Conservation (phyloP, 495 filamentous ascomycete species). For the Penicillium pulvis region DNA sequence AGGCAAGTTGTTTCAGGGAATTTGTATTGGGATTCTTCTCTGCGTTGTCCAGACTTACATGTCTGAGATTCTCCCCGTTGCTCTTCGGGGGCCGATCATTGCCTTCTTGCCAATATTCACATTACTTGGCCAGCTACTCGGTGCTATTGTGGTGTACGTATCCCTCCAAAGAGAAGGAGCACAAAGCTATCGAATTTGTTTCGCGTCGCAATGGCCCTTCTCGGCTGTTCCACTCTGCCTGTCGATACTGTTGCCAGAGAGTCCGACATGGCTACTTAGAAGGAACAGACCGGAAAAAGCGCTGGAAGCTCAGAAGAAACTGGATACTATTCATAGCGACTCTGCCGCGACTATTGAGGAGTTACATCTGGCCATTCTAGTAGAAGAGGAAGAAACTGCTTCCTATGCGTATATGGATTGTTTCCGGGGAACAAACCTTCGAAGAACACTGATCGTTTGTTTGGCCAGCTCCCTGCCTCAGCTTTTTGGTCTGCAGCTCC, state of each 20-base stretch:
- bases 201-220: slow-evolving; percentile 40
- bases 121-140: slow-evolving; percentile 46
- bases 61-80: slow-evolving; percentile 44
- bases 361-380: slow-evolving; percentile 24
- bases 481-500: slow-evolving; percentile 35
- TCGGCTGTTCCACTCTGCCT: slow-evolving; percentile 23
- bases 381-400: slow-evolving; percentile 24
- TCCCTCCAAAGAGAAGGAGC: slow-evolving; percentile 20
- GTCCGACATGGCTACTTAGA: slow-evolving; percentile 26
- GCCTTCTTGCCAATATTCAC: slow-evolving; percentile 49
- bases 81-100: slow-evolving; percentile 45
- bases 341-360: slow-evolving; percentile 21
- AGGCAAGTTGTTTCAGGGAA: slow-evolving; percentile 42
- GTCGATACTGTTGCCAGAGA: slow-evolving; percentile 22
- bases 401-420: slow-evolving; percentile 43
- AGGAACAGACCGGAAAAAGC: slow-evolving; percentile 11
- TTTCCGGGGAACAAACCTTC: slow-evolving; percentile 44
- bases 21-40: slow-evolving; percentile 43
- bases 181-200: slow-evolving; percentile 29
- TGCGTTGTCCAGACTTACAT: slow-evolving; percentile 49
- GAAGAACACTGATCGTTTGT: slow-evolving; percentile 50
- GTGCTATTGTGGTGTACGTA: slow-evolving; percentile 41
- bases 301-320: slow-evolving; percentile 21
- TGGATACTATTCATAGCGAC: slow-evolving; percentile 15
- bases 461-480: slow-evolving; percentile 36